Percentiles rank a stretch among this genome's conserved stretches.
Conservation (phyloP, 352 stramenopile species). For the Pythium dissimile region DNA sequence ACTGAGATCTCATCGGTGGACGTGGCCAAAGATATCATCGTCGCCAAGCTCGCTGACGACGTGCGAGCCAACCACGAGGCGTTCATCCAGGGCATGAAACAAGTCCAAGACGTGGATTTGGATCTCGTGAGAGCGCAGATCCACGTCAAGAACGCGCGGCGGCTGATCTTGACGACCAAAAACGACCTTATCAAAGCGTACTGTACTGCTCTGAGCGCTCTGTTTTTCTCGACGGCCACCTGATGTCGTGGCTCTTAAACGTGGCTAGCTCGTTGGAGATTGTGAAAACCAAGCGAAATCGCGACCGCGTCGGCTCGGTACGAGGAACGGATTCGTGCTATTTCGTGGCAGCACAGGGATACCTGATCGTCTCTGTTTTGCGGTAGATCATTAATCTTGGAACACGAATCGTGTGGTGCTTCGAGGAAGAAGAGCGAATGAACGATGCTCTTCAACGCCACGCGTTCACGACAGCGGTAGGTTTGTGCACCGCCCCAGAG, state of each 20-base stretch:
- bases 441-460: conserved; percentile 57
- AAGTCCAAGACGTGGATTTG: conserved; percentile 85
- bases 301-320: conserved; percentile 71
- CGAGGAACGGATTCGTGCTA: neutral
- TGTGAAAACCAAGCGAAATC: conserved; percentile 80
- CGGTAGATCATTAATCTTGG: conserved; percentile 62
- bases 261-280: conserved; percentile 70
- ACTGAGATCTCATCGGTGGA: conserved; percentile 83
- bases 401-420: conserved; percentile 46
- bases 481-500: too few species aligned
- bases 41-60: conserved; percentile 74
- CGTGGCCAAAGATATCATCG: conserved; percentile 72
- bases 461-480: conserved; percentile 64
- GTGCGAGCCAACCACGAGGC: conserved; percentile 74
- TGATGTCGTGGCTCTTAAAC: too few species aligned
- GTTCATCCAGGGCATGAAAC: conserved; percentile 85
- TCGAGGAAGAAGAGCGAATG: conserved; percentile 79
- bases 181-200: conserved; percentile 73
- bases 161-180: conserved; percentile 65
- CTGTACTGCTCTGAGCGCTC: neutral
- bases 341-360: neutral
- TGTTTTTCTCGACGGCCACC: neutral
- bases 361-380: neutral
- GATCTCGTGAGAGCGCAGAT: conserved; percentile 83
- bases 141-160: conserved; percentile 83